A percentile compares a stretch with the other conserved stretches of the same genome.
Conservation (phyloP, 768 basidiomycete species). For the Crassisporium funariophilum region DNA sequence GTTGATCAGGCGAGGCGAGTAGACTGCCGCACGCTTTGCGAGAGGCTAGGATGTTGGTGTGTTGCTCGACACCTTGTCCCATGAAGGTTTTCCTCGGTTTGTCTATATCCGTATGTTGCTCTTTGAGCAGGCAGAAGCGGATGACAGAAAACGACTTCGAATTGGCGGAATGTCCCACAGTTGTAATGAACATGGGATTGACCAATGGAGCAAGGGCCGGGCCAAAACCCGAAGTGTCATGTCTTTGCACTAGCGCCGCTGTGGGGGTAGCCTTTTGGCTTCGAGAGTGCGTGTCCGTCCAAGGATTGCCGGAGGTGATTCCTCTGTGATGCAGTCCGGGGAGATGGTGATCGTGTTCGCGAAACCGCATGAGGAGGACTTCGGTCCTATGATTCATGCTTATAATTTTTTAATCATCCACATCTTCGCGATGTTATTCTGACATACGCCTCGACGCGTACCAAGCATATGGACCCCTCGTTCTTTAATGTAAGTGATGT, state of each 20-base stretch:
- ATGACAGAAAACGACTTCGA: conserved; percentile 16
- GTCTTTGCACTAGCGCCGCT: conserved; percentile 25
- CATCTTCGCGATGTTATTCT: too few species aligned
- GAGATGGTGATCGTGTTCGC: neutral
- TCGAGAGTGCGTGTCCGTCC: conserved; percentile 41
- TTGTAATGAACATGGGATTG: conserved; percentile 34
- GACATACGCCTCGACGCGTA: too few species aligned
- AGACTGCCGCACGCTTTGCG: conserved; percentile 21
- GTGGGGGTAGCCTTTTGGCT: conserved; percentile 43
- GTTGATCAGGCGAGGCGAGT: conserved; percentile 35
- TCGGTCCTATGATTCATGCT: too few species aligned
- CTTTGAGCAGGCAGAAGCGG: conserved; percentile 17
- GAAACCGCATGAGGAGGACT: neutral
- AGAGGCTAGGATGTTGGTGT: conserved; percentile 21
- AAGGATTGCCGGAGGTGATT: neutral
- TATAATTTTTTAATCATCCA: too few species aligned
- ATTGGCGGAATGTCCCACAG: conserved; percentile 29
- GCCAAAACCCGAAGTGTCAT: conserved; percentile 33
- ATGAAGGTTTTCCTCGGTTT: conserved; percentile 6
- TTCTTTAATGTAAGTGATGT: too few species aligned
- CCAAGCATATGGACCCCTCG: too few species aligned
- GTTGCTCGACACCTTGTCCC: conserved; percentile 1
- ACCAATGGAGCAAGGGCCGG: conserved; percentile 38
- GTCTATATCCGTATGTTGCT: conserved; percentile 11
- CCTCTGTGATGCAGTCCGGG: neutral